These are phyloP conservation scores for Sugiyamaella mastotermitis DNA, from an alignment of 805 yeast genomes.

Conservation along the genomic window DNA sequence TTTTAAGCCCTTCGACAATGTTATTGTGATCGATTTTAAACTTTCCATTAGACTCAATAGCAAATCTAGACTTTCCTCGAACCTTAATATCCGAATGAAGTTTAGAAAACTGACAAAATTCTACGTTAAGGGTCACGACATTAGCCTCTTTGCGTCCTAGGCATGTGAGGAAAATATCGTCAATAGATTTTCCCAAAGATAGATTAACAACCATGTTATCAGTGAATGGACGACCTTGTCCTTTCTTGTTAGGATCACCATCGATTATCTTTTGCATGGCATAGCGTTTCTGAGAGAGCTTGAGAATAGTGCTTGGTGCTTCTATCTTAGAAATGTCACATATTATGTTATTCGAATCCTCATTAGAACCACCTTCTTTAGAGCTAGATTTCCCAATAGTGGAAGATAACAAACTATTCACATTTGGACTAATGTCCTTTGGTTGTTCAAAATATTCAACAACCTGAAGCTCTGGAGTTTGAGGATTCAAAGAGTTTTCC, in stretches of 20 bases:
- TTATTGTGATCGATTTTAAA: constrained; percentile 5
- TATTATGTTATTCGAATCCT: too few relatives aligned
- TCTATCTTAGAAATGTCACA: too few relatives aligned
- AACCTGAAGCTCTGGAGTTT: too few relatives aligned
- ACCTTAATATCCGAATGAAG: not conserved
- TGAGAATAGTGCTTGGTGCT: too few relatives aligned
- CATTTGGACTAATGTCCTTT: too few relatives aligned
- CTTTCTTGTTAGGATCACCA: constrained; percentile 1
- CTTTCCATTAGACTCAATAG: not conserved
- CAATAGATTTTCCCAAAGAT: constrained; percentile 3
- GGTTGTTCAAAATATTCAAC: too few relatives aligned
- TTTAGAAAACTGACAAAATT: not conserved
- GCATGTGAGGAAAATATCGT: constrained; percentile 5
- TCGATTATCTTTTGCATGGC: not conserved
- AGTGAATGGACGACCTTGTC: constrained; percentile 20
- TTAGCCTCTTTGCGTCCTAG: too few relatives aligned
- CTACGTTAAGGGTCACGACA: too few relatives aligned
- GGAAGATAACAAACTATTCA: too few relatives aligned
- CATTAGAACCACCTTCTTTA: too few relatives aligned
- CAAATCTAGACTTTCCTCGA: constrained; percentile 1
- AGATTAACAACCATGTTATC: constrained; percentile 13
- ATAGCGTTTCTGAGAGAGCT: constrained; percentile 2
- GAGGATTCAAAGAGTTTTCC: too few relatives aligned
- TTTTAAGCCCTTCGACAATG: constrained; percentile 13
- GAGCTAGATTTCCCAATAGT: too few relatives aligned